Conservation (phyloP, 2,329 filamentous ascomycete species). For the Botrytis porri region DNA sequence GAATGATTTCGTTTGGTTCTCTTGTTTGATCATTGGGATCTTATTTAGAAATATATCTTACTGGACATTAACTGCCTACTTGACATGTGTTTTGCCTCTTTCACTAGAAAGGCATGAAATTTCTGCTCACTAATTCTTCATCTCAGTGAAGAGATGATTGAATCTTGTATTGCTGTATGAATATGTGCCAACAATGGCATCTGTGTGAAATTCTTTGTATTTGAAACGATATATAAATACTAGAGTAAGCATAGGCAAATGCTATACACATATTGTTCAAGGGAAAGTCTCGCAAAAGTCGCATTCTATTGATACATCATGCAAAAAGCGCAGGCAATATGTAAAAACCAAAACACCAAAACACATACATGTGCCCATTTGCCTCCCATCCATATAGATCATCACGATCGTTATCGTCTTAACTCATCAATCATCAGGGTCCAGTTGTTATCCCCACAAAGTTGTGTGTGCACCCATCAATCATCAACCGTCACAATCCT, state of each 20-base stretch:
- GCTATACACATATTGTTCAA: background rate
- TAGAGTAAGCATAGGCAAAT: background rate
- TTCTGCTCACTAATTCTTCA: background rate
- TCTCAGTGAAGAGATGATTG: background rate
- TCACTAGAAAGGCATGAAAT: background rate
- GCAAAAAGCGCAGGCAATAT: background rate
- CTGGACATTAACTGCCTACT: background rate
- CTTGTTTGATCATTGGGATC: background rate
- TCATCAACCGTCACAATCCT: constrained; percentile 19
- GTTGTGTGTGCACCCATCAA: constrained; percentile 12
- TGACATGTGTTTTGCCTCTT: background rate
- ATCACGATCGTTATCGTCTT: constrained; percentile 10
- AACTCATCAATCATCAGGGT: constrained; percentile 13
- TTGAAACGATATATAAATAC: background rate
- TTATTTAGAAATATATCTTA: background rate
- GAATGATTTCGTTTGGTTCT: background rate
- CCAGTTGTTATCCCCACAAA: background rate
- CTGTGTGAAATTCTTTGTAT: background rate
- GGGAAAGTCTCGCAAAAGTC: background rate
- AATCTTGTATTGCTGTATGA: background rate
- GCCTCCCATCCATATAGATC: background rate
- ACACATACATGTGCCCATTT: background rate
- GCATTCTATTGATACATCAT: background rate
- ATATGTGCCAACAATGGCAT: background rate
- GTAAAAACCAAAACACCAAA: background rate